phyloP scores from a whole-genome alignment of 192 early-diverging fungal genomes.

The Chytriomyces sp. region DNA sequence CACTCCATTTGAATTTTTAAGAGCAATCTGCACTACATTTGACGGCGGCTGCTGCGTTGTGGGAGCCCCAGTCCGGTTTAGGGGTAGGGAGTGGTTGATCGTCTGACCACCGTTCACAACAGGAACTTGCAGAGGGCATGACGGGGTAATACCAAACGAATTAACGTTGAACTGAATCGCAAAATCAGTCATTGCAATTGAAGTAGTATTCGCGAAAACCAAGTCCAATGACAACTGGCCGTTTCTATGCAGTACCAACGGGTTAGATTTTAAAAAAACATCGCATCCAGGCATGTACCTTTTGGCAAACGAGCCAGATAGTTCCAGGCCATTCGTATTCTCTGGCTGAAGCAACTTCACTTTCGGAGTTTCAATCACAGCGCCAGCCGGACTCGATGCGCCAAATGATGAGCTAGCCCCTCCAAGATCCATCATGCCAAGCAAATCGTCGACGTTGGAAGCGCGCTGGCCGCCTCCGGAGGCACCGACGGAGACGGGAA shows the following conservation, averaged over 20 bases:
- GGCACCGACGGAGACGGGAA: conserved; percentile 11
- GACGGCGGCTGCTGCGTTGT: conserved; percentile 16
- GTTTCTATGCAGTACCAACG: conserved; percentile 36
- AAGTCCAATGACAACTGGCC: conserved; percentile 70
- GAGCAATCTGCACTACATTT: conserved; percentile 68
- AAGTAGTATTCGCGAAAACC: conserved; percentile 61
- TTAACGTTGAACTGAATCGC: conserved; percentile 86
- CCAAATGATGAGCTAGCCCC: neutral
- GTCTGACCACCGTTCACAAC: conserved; percentile 52
- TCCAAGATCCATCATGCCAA: conserved; percentile 50
- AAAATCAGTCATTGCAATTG: conserved; percentile 61
- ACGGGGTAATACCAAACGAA: conserved; percentile 63
- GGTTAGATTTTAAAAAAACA: conserved; percentile 10
- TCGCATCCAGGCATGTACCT: neutral
- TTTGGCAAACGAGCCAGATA: conserved; percentile 40
- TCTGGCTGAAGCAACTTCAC: conserved; percentile 38
- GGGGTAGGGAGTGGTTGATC: conserved; percentile 52
- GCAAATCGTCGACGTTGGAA: conserved; percentile 49
- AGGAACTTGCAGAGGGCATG: conserved; percentile 49
- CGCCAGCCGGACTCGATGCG: neutral
- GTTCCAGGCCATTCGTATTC: conserved; percentile 46
- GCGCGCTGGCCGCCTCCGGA: conserved; percentile 2
- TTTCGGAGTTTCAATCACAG: conserved; percentile 26
- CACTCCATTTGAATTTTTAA: conserved; percentile 70
- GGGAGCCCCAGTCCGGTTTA: conserved; percentile 52